These are phyloP conservation scores for Cairneyella variabilis DNA, from an alignment of 495 filamentous ascomycete genomes.

Conservation along the genomic window DNA sequence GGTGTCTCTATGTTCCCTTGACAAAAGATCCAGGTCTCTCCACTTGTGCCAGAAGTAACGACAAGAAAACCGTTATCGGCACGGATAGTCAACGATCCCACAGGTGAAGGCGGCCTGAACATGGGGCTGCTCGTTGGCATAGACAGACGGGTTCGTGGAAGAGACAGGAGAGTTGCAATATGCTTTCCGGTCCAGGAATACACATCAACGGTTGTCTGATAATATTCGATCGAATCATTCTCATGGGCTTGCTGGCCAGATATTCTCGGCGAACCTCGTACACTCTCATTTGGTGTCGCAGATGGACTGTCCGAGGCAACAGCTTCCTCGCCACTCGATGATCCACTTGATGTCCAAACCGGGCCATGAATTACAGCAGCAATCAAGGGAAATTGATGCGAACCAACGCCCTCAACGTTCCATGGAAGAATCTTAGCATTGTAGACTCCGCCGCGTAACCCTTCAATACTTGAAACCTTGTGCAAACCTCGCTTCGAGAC, in stretches of 20 bases:
- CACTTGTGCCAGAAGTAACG: constrained; percentile 74
- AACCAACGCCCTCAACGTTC: constrained; percentile 29
- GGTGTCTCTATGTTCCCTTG: constrained; percentile 32
- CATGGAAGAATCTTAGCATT: constrained; percentile 74
- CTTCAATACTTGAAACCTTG: constrained; percentile 61
- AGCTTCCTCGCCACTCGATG: constrained; percentile 15
- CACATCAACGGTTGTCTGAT: constrained; percentile 82
- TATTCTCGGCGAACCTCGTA: constrained; percentile 17
- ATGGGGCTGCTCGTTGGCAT: constrained; percentile 47
- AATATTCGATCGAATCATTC: constrained; percentile 32
- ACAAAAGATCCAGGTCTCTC: constrained; percentile 78
- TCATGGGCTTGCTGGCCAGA: background rate
- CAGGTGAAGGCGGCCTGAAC: constrained; percentile 57
- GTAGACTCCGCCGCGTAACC: constrained; percentile 74
- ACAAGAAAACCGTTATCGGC: constrained; percentile 63
- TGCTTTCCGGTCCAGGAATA: constrained; percentile 70
- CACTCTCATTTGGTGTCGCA: constrained; percentile 21
- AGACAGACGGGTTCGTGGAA: constrained; percentile 42
- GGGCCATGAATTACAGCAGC: constrained; percentile 76
- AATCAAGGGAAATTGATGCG: constrained; percentile 55
- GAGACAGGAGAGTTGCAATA: constrained; percentile 63
- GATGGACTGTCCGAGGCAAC: constrained; percentile 17
- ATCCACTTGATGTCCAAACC: constrained; percentile 34
- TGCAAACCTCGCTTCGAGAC: constrained; percentile 65
- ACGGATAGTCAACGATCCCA: constrained; percentile 67